Evolutionary conservation across 768 basidiomycete species (phyloP).

Genomic region (Daedaleopsis sinensis): DNA sequence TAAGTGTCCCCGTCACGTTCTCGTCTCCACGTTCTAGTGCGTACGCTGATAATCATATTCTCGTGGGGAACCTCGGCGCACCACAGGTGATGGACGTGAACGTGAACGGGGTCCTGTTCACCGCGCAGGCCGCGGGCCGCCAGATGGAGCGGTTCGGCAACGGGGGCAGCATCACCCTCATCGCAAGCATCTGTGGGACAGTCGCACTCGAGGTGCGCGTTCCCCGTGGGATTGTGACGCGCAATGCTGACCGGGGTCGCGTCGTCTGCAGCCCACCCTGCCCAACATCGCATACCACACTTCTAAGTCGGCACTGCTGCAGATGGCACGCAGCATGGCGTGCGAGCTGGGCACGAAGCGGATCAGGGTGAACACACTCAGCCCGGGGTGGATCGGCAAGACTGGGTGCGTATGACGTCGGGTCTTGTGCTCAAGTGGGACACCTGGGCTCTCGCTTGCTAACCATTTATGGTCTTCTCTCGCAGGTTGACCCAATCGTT

Average conservation of each 20-base stretch:
- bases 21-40: no score
- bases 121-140: constrained; percentile 37
- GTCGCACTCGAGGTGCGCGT: constrained; percentile 64
- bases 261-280: constrained; percentile 52
- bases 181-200: constrained; percentile 44
- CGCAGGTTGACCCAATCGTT: constrained; percentile 51
- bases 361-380: constrained; percentile 74
- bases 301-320: constrained; percentile 72
- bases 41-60: no score
- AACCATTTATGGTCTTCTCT: background rate
- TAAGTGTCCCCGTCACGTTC: constrained; percentile 23
- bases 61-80: no score
- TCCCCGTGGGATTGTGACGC: background rate
- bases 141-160: constrained; percentile 37
- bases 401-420: constrained; percentile 46
- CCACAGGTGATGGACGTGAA: constrained; percentile 64
- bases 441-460: background rate
- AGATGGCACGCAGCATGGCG: constrained; percentile 79
- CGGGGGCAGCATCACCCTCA: constrained; percentile 42
- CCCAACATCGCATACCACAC: constrained; percentile 57
- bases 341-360: constrained; percentile 66
- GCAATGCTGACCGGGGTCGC: background rate
- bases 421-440: background rate
- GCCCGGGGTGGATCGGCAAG: constrained; percentile 66
- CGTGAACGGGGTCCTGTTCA: constrained; percentile 42